phyloP scores from a whole-genome alignment of 2,329 filamentous ascomycete species.

The Aspergillus pseudoterreus region DNA sequence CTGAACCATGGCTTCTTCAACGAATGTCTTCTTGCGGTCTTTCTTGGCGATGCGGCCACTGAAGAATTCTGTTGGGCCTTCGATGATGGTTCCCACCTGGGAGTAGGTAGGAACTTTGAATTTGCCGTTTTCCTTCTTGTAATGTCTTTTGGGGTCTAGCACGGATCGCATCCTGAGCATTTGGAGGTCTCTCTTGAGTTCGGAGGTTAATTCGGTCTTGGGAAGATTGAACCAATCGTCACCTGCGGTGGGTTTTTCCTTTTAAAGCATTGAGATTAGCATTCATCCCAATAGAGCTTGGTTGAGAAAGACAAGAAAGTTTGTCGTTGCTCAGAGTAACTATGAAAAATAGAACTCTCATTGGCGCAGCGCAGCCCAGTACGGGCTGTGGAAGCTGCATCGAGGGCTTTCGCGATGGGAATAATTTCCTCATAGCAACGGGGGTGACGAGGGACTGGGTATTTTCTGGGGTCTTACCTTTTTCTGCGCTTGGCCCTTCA shows the following conservation, averaged over 20 bases:
- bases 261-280: conserved; percentile 15
- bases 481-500: conserved; percentile 22
- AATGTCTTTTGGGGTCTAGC: conserved; percentile 82
- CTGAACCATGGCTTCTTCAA: conserved; percentile 74
- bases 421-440: conserved; percentile 70
- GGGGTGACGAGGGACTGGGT: conserved; percentile 6
- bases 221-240: conserved; percentile 84
- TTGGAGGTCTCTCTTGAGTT: conserved; percentile 85
- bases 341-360: conserved; percentile 67
- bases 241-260: conserved; percentile 67
- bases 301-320: conserved; percentile 14
- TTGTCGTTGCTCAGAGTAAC: conserved; percentile 61
- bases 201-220: conserved; percentile 75
- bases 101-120: conserved; percentile 74
- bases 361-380: conserved; percentile 72
- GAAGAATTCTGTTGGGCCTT: conserved; percentile 85
- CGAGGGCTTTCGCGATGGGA: conserved; percentile 63
- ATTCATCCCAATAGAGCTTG: not conserved
- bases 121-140: conserved; percentile 79
- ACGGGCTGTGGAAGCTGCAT: conserved; percentile 71
- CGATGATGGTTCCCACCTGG: conserved; percentile 82
- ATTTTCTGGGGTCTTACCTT: conserved; percentile 47
- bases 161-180: conserved; percentile 84
- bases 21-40: conserved; percentile 80
- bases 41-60: conserved; percentile 77